Base-by-base conservation (phyloP, 2,329 filamentous ascomycete species). In the Xylariaceae sp. region DNA sequence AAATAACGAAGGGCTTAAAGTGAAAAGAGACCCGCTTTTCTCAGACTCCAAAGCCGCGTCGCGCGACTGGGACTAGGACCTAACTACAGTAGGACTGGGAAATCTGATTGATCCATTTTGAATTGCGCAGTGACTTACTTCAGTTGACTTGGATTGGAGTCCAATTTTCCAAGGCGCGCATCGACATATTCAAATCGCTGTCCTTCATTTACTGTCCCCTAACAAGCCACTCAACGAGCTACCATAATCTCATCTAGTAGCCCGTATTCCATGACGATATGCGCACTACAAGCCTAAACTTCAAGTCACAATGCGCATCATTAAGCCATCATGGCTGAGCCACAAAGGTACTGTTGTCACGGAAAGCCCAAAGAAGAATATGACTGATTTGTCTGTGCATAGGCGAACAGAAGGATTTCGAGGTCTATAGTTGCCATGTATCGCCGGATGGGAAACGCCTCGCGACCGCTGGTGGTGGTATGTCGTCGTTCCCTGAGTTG, bases 351-450 rank as follows among this genome's bases (percentile, higher is more conserved):
- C 63, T 78, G 74, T 56, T n/a, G 36, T 46, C 29, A 33, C 47
- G 9, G 21, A 24, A 45, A 6, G 6, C 9, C 0, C 14, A 2
- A 16, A 3, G 7, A 6, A 29, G n/a, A 12, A 1, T 14, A 7
- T 33, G n/a, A 37, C 56, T 65, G 65, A 60, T 46, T 52, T n/a
- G n/a, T n/a, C 28, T 11, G 37, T 33, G 37, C 63, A 63, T 49
- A 91, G 90, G 94, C 73, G 95, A 99, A 79, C 91, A 96, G 74
- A 98, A 97, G 73, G 93, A 98, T 74, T 96, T 96, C 72, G 95
- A 99, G 77, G 94, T 98, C 65, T 99, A 98, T 79, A 96, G 92
- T 78, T 98, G 94, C 75, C 91, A 98, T 81, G 87, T 99, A 64
- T 99, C 95, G 24, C 91, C 95, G 12, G 95, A 99, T 78, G 95